Evolutionary conservation across 768 basidiomycete genomes (phyloP), one percentile per base, ranked within the genome.

Genomic region (Phlegmacium glaucopus): DNA sequence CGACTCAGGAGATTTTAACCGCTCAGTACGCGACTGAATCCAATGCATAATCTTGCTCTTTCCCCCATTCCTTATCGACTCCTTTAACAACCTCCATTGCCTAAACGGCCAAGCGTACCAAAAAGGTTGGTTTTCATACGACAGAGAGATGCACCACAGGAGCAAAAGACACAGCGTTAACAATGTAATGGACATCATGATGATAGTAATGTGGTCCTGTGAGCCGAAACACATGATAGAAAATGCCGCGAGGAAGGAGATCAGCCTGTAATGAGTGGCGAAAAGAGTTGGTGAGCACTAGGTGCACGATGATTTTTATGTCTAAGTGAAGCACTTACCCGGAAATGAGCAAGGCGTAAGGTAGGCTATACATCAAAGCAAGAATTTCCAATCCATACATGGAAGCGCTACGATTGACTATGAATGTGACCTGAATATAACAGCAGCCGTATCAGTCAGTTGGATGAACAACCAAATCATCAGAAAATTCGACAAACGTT

Each of bases 331-430:
- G 9, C 6, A 71, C 79, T 62, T 54, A 80, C 81, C 72, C 74
- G 81, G 80, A 83, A 67, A 83, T 72, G 36, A 83, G 65, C 18
- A 82, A 61, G 1, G 78, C 75, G 46, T 79, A 76, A 0, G 81
- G 81, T 9, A 83, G 52, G 48, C 76, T 75, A 48, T 79, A 80
- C 46, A 79, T 53, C n/a, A 82, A 64, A 13, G 78, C 77, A 4
- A 82, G 67, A 1, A 60, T 72, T 54, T 82, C 78, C 1, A 79
- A 60, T 1, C 80, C 76, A 27, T 71, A 63, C 1, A 44, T 27
- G 29, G 57, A 55, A 29, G 47, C 38, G 42, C 51, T 57, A 32
- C 58, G 51, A n/a, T 55, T 36, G 9, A 48, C 55, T 15, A 59
- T 40, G 38, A 59, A 56, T 3, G 28, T 30, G 25, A 16, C 18